Evolutionary conservation across 257 asterid genomes (phyloP).

Genomic region (Verbena officinalis): DNA sequence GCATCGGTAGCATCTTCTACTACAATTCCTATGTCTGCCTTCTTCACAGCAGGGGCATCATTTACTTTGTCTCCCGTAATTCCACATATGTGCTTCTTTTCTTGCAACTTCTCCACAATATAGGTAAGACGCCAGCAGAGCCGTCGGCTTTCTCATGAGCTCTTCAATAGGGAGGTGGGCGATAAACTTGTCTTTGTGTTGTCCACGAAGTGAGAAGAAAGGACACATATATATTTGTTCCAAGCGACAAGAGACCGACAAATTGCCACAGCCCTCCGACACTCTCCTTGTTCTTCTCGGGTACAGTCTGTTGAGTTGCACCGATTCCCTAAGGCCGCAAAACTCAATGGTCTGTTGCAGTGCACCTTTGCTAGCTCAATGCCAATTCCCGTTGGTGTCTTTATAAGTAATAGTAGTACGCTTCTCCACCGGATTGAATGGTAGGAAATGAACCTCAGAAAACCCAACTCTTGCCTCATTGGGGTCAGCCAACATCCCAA

Average conservation of each 20-base stretch:
- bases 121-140: constrained; percentile 65
- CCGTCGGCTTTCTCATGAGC: constrained; percentile 64
- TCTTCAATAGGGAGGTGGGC: constrained; percentile 52
- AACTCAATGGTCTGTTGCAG: constrained; percentile 67
- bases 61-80: constrained; percentile 72
- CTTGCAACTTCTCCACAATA: constrained; percentile 62
- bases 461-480: constrained; percentile 71
- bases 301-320: constrained; percentile 50
- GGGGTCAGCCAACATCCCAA: constrained; percentile 61
- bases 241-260: constrained; percentile 70
- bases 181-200: constrained; percentile 52
- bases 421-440: constrained; percentile 70
- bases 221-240: constrained; percentile 70
- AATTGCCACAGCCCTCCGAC: constrained; percentile 76
- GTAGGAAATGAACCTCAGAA: constrained; percentile 66
- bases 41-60: constrained; percentile 61
- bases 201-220: constrained; percentile 61
- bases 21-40: constrained; percentile 62
- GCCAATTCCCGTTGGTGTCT: constrained; percentile 58
- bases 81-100: constrained; percentile 56
- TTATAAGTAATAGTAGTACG: constrained; percentile 70
- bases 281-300: constrained; percentile 69
- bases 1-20: constrained; percentile 70
- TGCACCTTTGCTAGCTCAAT: constrained; percentile 73
- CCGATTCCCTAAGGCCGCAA: constrained; percentile 44